Base-by-base conservation (phyloP, 768 basidiomycete genomes). In the Epithele typhae region DNA sequence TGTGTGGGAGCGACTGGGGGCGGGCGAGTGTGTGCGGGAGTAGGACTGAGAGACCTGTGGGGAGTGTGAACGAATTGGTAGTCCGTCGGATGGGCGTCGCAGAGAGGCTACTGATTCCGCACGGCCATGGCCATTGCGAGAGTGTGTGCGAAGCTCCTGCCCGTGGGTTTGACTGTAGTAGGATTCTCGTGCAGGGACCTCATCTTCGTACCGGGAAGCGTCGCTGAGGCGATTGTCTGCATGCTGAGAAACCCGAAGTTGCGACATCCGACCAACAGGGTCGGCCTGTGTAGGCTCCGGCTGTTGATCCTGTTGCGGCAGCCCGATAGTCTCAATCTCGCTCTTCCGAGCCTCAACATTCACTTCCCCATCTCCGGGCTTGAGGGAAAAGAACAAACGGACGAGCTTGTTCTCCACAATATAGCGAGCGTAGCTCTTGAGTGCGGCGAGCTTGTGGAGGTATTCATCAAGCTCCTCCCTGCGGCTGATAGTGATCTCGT, bases 391-490 rank as follows among this genome's bases (percentile, higher is more conserved):
- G 66, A 98, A 99, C 43, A 77, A 75, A 44, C 92, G 79, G 33
- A 96, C 78, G 33, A 93, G 79, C 11, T 72, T 68, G 61, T 92
- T 81, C 51, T 92, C 84, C 21, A 96, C 69, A 46, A 99, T 80
- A 61, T 93, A 86, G 36, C 82, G 82, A 12, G 81, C 84, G 3
- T 83, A 83, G 14, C 71, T 68, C 58, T 78, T 82, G 27, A 99
- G 73, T 24, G 75, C 76, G 62, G 91, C 87, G 12, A 99, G 74
- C 43, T 81, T 79, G 58, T 78, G 77, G 30, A 97, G 75, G 66
- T 99, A 99, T 24, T 87, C 84, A 58, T 96, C 88, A 23, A 99
- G 75, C 59, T 98, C 96, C 17, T 71, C 74, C 50, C 85, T 78
- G 44, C 96, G 74, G 25, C 80, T 77, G 14, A 85, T 81, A 22